Evolutionary conservation across 2,329 filamentous ascomycete species (phyloP), one percentile per base, ranked within the genome.

Genomic region (Aspergillus phoenicis): DNA sequence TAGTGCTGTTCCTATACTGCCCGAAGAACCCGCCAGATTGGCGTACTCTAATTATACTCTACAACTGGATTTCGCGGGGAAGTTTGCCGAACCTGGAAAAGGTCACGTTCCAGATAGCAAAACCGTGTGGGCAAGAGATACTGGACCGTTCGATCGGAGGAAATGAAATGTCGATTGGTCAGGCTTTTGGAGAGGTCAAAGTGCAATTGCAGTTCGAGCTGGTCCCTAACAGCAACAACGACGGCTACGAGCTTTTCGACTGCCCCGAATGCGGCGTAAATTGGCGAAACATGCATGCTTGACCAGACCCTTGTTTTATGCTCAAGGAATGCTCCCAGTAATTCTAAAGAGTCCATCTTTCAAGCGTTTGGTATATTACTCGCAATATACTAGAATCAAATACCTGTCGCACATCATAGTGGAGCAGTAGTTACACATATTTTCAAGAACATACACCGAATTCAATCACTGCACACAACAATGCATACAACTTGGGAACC

Each of bases 191-290:
- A 28, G 26, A 8, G 13, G 15, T 38, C 2, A 45, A 47, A 15
- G 58, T 52, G 36, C 8, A 57, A 36, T 22, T 52, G 15, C 41
- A 17, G n/a, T n/a, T 36, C 15, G 52, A 57, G 52, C n/a, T 6
- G 5, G 33, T 49, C 10, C 43, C 10, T 15, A 13, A n/a, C 26
- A 47, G 53, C 11, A 28, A 20, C 8, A 4, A 38, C 4, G 26
- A 28, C 17, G 58, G 47, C 5, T 47, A 60, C n/a, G 26, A 15
- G 10, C 17, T 20, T 0, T 45, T 60, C n/a, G 38, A 57, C 30
- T 57, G 58, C 15, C 8, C 15, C 8, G 10, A 53, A 26, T 52
- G 58, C 20, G 15, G 26, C 11, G n/a, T 51, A 8, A 10, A 24
- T 30, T 51, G 47, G 47, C 24, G 47, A 8, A 51, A 13, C 5